phyloP scores from a whole-genome alignment of 306 rosid species.

The Castanea crenata region DNA sequence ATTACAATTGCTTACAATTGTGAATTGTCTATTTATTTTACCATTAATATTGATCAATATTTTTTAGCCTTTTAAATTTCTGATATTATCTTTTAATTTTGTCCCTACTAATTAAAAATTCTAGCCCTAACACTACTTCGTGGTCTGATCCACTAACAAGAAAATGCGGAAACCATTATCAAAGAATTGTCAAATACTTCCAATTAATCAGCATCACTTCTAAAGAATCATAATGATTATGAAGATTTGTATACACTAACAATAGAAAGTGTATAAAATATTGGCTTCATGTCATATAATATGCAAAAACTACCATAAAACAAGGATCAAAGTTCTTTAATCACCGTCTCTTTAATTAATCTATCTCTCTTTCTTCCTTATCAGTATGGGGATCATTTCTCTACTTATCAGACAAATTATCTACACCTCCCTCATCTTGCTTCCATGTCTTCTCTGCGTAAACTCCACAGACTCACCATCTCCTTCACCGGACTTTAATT shows the following conservation, averaged over 20 bases:
- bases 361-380: not conserved
- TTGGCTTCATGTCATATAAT: not conserved
- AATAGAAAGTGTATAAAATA: not conserved
- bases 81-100: no score
- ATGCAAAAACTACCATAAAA: constrained; percentile 12
- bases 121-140: no score
- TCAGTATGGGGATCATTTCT: constrained; percentile 23
- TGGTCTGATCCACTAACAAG: not conserved
- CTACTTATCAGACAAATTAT: not conserved
- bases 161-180: not conserved
- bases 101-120: no score
- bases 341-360: constrained; percentile 3
- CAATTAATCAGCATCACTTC: not conserved
- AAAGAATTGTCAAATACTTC: not conserved
- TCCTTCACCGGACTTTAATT: constrained; percentile 23
- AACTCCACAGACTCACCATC: constrained; percentile 20
- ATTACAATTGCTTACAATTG: no score
- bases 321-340: constrained; percentile 14
- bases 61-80: no score
- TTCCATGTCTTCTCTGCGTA: constrained; percentile 19
- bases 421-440: constrained; percentile 17
- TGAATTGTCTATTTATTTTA: no score
- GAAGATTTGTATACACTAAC: constrained; percentile 9
- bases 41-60: no score
- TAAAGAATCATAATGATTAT: not conserved